These are phyloP conservation scores for Coix lacrymajobi DNA, from an alignment of 176 grass and related monocot genomes.

Conservation along the genomic window DNA sequence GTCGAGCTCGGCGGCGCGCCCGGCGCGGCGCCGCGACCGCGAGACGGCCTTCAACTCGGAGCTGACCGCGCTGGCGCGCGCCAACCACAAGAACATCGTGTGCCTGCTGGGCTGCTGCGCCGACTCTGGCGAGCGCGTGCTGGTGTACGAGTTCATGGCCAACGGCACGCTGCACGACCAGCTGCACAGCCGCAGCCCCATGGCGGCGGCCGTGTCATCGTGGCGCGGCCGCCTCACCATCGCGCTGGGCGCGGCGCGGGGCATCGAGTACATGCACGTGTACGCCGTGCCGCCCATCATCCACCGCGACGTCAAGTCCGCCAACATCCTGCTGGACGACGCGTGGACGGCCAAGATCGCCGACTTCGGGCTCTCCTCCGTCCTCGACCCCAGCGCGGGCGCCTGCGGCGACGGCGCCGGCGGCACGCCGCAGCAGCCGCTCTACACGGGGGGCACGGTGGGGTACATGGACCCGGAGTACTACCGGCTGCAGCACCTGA, in stretches of 20 bases:
- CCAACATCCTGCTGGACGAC: constrained; percentile 89
- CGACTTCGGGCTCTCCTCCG: constrained; percentile 80
- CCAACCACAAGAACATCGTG: constrained; percentile 93
- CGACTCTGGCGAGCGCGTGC: constrained; percentile 53
- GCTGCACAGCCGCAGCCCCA: constrained; percentile 50
- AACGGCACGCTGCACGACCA: constrained; percentile 89
- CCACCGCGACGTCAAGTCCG: constrained; percentile 92
- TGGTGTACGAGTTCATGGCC: constrained; percentile 89
- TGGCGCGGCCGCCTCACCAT: constrained; percentile 58
- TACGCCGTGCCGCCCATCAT: constrained; percentile 93
- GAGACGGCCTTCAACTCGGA: constrained; percentile 83
- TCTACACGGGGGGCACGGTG: constrained; percentile 72
- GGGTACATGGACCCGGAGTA: constrained; percentile 99
- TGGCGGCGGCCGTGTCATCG: constrained; percentile 29
- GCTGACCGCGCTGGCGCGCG: constrained; percentile 68
- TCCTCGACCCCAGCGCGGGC: constrained; percentile 17
- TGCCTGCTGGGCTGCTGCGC: constrained; percentile 79
- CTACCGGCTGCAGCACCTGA: constrained; percentile 82
- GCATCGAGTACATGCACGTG: constrained; percentile 95
- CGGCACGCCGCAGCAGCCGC: not conserved
- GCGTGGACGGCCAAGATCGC: constrained; percentile 77
- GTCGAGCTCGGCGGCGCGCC: constrained; percentile 39
- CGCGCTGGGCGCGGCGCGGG: constrained; percentile 76
- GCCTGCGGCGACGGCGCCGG: not conserved
- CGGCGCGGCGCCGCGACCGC: constrained; percentile 46